phyloP scores from a whole-genome alignment of 208 protist species.

The Leishmania gerbilli region DNA sequence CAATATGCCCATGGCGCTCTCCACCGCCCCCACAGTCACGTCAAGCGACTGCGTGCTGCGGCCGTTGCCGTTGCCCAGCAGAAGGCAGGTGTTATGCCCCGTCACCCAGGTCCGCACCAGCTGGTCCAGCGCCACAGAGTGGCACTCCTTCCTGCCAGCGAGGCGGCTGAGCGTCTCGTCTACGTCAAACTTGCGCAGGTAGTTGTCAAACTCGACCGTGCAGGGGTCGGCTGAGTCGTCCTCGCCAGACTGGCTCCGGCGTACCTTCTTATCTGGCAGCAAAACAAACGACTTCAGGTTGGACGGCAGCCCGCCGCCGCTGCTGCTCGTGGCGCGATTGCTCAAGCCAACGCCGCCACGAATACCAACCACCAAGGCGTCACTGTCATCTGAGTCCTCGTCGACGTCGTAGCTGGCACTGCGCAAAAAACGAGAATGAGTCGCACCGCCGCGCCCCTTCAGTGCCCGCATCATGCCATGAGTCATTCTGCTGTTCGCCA shows the following conservation, averaged over 20 bases:
- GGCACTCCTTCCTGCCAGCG: constrained; percentile 10
- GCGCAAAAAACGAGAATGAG: not conserved
- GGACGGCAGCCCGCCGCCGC: not conserved
- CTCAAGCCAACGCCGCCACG: not conserved
- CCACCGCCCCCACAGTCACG: constrained; percentile 15
- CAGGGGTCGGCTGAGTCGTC: not conserved
- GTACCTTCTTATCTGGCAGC: constrained; percentile 6
- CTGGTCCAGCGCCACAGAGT: constrained; percentile 31
- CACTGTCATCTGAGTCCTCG: not conserved
- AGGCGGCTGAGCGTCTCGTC: constrained; percentile 37
- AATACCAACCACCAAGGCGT: not conserved
- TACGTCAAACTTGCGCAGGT: constrained; percentile 12
- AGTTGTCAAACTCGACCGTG: constrained; percentile 19
- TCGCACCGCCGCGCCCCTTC: not conserved
- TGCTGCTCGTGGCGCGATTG: not conserved
- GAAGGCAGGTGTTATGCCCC: constrained; percentile 31
- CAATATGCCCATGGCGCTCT: constrained; percentile 15
- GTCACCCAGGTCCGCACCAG: constrained; percentile 23
- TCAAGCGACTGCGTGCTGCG: constrained; percentile 18
- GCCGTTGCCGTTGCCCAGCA: constrained; percentile 31
- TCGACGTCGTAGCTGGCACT: not conserved
- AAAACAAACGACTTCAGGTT: not conserved
- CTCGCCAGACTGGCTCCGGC: not conserved
- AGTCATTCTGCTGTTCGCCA: constrained; percentile 5
- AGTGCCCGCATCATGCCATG: constrained; percentile 7